Base-by-base conservation (phyloP, 495 filamentous ascomycete species). In the Umbilicaria muhlenbergii region DNA sequence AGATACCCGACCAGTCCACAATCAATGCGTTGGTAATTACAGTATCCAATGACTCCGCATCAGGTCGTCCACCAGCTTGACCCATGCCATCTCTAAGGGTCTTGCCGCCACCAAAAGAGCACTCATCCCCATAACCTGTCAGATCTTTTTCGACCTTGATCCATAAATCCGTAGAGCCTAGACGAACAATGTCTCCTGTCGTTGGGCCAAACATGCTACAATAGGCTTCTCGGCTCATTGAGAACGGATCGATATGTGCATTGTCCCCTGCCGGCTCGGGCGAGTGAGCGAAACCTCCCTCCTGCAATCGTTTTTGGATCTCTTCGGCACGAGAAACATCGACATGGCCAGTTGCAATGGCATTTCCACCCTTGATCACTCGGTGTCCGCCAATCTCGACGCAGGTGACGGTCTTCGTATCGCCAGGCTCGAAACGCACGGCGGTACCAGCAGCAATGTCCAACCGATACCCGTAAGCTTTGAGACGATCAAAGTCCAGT, bases 31-130 rank as follows among this genome's bases (percentile, higher is more conserved):
- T 96, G 10, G 86, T 87, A 51, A 98, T 80, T 11, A 94, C 79
- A 43, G 89, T 77, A 56, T 98, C 91, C 50, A 94, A 58, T 36
- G 74, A 78, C 17, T 91, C 75, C 3, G 65, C 58, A 52, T 87
- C 77, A 4, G 70, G 58, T 40, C 82, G 69, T 15, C 84, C 89
- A 32, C 75, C 81, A 6, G 87, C 84, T 63, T 94, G 88, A 10
- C 88, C 92, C 91, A 98, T 98, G 4, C 91, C 91, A 58, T 98
- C 91, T 38, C 91, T 71, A 41, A 98, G 59, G 17, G 83, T 89
- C 73, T 96, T 98, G 17, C 91, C 91, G 17, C 91, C 91, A 32
- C 91, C 91, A 63, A 98, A 96, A 38, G 80, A 80, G 56, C 88
- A 95, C 63, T 98, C 91, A 45, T 98, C 92, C 16, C 91, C 91